Percentiles rank a stretch among this genome's conserved stretches.
phyloP scores from a whole-genome alignment of 2,329 filamentous ascomycete species.

The Grosmannia serpens region DNA sequence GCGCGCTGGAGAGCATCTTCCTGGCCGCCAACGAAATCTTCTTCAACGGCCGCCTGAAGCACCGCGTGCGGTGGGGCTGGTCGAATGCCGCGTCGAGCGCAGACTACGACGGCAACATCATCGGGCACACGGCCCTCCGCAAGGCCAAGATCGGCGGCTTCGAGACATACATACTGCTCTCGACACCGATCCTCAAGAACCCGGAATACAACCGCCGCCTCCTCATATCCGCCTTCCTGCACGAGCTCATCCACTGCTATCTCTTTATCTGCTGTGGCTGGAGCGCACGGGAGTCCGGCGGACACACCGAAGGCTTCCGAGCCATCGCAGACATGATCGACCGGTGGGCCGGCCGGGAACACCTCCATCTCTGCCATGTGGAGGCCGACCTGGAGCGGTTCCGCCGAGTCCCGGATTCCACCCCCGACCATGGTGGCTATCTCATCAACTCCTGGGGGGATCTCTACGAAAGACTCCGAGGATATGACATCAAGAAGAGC shows the following conservation, averaged over 20 bases:
- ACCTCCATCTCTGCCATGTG: constrained; percentile 45
- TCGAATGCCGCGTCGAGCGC: constrained; percentile 34
- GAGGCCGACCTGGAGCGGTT: constrained; percentile 42
- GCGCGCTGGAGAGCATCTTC: constrained; percentile 46
- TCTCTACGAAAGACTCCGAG: neutral
- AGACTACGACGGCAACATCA: constrained; percentile 42
- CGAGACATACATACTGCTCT: constrained; percentile 52
- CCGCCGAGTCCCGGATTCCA: constrained; percentile 1
- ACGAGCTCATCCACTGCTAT: constrained; percentile 57
- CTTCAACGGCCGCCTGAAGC: constrained; percentile 42
- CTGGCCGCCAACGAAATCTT: constrained; percentile 51
- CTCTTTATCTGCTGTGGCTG: constrained; percentile 52
- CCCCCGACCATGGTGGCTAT: neutral
- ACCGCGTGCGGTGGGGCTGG: constrained; percentile 54
- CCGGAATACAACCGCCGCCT: constrained; percentile 46
- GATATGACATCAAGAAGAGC: neutral
- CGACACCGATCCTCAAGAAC: constrained; percentile 44
- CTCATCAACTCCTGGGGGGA: neutral
- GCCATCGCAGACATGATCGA: constrained; percentile 50
- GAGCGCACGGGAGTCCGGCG: constrained; percentile 40
- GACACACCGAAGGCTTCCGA: constrained; percentile 49
- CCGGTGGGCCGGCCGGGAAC: constrained; percentile 44
- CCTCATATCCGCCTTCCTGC: constrained; percentile 52
- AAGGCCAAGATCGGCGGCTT: constrained; percentile 36
- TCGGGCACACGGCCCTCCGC: constrained; percentile 52